Conservation (phyloP, 352 stramenopile species). For the Pythium monospermum region DNA sequence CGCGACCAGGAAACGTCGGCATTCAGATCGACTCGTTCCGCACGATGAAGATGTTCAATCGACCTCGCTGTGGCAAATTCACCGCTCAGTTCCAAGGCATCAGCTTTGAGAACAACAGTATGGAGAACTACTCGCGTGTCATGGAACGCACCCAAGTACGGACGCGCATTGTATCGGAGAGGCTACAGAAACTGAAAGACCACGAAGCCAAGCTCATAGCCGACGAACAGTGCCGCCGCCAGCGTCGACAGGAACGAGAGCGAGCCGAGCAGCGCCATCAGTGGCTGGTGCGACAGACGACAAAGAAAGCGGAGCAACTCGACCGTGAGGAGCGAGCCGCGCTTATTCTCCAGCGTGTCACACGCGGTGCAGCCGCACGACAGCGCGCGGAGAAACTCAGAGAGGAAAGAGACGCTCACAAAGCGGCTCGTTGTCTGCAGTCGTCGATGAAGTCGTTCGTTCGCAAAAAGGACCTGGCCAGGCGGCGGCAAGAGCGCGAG, state of each 20-base stretch:
- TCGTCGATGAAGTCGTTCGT: slow-evolving; percentile 17
- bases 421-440: slow-evolving; percentile 30
- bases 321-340: slow-evolving; percentile 35
- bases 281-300: slow-evolving; percentile 42
- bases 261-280: slow-evolving; percentile 32
- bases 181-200: slow-evolving; percentile 39
- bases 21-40: slow-evolving; percentile 75
- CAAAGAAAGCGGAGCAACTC: slow-evolving; percentile 41
- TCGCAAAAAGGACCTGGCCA: slow-evolving; percentile 15
- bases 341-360: slow-evolving; percentile 31
- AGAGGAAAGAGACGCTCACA: slow-evolving; percentile 10
- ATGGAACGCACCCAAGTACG: slow-evolving; percentile 48
- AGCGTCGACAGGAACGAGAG: slow-evolving; percentile 37
- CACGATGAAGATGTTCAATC: slow-evolving; percentile 47
- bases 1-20: slow-evolving; percentile 65
- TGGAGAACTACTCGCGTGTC: slow-evolving; percentile 67
- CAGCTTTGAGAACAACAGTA: slow-evolving; percentile 58
- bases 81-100: slow-evolving; percentile 62
- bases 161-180: slow-evolving; percentile 35
- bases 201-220: slow-evolving; percentile 39
- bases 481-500: slow-evolving; percentile 17
- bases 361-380: slow-evolving; percentile 33
- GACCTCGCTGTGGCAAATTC: slow-evolving; percentile 55
- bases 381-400: slow-evolving; percentile 8
- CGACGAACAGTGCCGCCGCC: slow-evolving; percentile 33